phyloP scores from a whole-genome alignment of 179 eudicot genomes.

The Silene vulgaris region DNA sequence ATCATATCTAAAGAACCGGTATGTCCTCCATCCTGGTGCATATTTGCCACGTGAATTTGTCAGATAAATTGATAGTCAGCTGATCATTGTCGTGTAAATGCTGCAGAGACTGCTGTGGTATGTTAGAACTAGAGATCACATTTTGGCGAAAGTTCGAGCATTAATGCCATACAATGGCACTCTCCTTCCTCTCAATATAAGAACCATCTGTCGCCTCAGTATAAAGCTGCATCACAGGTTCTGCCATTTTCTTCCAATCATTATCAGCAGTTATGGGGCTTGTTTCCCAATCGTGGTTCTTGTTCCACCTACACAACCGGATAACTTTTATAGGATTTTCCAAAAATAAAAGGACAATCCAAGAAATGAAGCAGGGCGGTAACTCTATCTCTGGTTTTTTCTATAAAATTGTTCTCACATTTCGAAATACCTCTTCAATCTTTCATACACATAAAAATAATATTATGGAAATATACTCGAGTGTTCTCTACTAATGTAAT shows the following conservation, averaged over 20 bases:
- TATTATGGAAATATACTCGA: background rate
- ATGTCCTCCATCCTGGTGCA: background rate
- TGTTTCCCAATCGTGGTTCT: slow-evolving; percentile 41
- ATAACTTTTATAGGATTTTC: background rate
- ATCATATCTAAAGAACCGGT: slow-evolving; percentile 10
- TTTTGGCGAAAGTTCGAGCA: background rate
- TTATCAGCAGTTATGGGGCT: slow-evolving; percentile 26
- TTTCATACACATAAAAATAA: no score
- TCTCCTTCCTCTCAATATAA: slow-evolving; percentile 48
- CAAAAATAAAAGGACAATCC: background rate
- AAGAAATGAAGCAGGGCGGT: no score
- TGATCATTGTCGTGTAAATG: background rate
- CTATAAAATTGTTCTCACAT: no score
- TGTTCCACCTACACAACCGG: slow-evolving; percentile 38
- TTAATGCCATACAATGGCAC: slow-evolving; percentile 43
- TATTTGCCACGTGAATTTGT: background rate
- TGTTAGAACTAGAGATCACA: background rate
- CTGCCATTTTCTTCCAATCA: slow-evolving; percentile 48
- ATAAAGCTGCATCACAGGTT: slow-evolving; percentile 48
- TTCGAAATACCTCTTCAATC: no score
- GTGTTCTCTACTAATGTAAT: background rate
- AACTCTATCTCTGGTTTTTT: no score
- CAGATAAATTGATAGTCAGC: background rate
- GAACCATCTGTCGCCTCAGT: slow-evolving; percentile 62
- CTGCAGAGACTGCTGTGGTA: background rate